Conservation (phyloP, 2,329 filamentous ascomycete species). For the Coccinonectria pachysandricola region DNA sequence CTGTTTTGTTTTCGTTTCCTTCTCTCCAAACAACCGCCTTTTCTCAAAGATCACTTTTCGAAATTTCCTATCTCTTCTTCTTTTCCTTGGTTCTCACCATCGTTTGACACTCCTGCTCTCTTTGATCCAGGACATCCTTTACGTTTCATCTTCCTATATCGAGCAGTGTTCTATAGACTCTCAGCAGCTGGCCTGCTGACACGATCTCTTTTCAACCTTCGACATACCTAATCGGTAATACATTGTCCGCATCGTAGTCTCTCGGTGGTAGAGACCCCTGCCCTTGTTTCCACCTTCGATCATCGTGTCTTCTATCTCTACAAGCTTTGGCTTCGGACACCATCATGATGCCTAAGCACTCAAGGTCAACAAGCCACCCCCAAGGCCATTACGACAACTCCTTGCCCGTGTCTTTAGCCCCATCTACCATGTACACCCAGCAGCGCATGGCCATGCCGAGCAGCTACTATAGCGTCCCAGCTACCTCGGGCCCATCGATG, state of each 20-base stretch:
- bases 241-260: too few species aligned
- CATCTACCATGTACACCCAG: conserved; percentile 32
- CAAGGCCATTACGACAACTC: conserved; percentile 20
- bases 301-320: conserved; percentile 5
- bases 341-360: conserved; percentile 39
- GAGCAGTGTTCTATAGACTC: too few species aligned
- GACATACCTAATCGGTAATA: conserved; percentile 22
- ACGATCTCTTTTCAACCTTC: conserved; percentile 10
- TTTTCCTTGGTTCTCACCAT: conserved; percentile 8
- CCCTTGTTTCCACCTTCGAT: too few species aligned
- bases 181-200: conserved; percentile 1
- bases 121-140: too few species aligned
- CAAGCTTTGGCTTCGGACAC: too few species aligned
- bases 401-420: conserved; percentile 30
- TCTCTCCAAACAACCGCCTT: conserved; percentile 16
- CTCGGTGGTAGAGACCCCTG: too few species aligned
- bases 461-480: conserved; percentile 30
- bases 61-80: conserved; percentile 4
- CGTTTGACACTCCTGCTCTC: too few species aligned
- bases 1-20: conserved; percentile 16
- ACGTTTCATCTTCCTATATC: too few species aligned
- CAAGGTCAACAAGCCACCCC: conserved; percentile 27
- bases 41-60: conserved; percentile 8
- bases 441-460: conserved; percentile 30
- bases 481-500: conserved; percentile 22